Evolutionary conservation across 441 rosid genomes (phyloP).

Genomic region (Croton setiger): DNA sequence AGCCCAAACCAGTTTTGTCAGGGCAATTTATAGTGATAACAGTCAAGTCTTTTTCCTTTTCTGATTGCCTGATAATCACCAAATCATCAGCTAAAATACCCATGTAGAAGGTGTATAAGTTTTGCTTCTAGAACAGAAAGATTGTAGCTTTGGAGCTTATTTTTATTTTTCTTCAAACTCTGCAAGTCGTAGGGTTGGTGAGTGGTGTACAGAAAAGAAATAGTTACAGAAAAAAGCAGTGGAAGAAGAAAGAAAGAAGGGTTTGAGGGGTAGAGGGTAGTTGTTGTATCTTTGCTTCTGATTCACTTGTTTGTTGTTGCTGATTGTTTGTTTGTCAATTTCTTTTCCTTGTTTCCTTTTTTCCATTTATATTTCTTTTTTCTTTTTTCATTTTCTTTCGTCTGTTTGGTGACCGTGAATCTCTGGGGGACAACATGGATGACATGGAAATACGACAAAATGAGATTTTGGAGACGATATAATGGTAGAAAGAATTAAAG

Average conservation of each 20-base stretch:
- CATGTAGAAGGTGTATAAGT: slow-evolving; percentile 48
- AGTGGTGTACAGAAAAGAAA: slow-evolving; percentile 9
- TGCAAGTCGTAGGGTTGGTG: not conserved
- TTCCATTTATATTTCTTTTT: too few species aligned
- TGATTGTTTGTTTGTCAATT: not conserved
- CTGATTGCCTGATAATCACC: slow-evolving; percentile 66
- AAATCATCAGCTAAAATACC: slow-evolving; percentile 78
- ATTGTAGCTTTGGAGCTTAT: not conserved
- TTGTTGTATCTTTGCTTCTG: slow-evolving; percentile 27
- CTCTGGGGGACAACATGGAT: too few species aligned
- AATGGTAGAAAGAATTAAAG: too few species aligned
- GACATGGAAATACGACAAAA: too few species aligned
- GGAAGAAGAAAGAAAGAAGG: not conserved
- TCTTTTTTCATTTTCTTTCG: not conserved
- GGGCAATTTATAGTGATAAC: slow-evolving; percentile 90
- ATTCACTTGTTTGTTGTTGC: slow-evolving; percentile 28
- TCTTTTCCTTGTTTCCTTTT: too few species aligned
- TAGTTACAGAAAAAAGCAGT: not conserved
- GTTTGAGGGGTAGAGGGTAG: not conserved
- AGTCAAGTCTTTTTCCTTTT: slow-evolving; percentile 66
- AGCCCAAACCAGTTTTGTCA: slow-evolving; percentile 92
- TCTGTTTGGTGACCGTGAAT: not conserved
- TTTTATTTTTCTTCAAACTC: not conserved
- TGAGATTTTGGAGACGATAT: not conserved
- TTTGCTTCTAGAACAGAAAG: slow-evolving; percentile 2